phyloP scores from a whole-genome alignment of 1,284 basidiomycete genomes.

The Austroboletus novae-zelandiae region DNA sequence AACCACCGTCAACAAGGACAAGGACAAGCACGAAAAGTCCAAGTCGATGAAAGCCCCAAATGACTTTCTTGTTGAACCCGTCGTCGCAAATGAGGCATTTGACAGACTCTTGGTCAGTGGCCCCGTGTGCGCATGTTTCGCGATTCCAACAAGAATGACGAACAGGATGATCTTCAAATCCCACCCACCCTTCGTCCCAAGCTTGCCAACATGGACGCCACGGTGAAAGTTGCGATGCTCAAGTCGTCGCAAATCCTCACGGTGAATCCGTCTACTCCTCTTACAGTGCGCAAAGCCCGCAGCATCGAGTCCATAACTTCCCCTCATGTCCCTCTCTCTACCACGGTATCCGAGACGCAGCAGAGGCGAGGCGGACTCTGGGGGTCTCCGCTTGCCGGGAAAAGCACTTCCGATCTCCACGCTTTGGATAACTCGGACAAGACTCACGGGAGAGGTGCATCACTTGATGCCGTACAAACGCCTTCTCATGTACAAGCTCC shows the following conservation, averaged over 20 bases:
- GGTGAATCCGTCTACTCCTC: constrained; percentile 38
- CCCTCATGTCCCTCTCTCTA: constrained; percentile 40
- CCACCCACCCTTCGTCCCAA: constrained; percentile 74
- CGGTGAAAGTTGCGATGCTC: constrained; percentile 88
- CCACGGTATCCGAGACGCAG: constrained; percentile 38
- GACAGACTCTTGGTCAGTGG: constrained; percentile 65
- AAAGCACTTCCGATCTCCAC: constrained; percentile 37
- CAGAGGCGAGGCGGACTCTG: constrained; percentile 40
- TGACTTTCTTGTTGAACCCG: constrained; percentile 36
- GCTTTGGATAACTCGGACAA: constrained; percentile 12
- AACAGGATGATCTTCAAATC: constrained; percentile 82
- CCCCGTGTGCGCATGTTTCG: background rate
- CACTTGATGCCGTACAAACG: constrained; percentile 48
- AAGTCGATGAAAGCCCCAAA: constrained; percentile 37
- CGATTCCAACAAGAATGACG: constrained; percentile 1
- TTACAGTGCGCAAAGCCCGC: constrained; percentile 58
- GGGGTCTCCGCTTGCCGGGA: constrained; percentile 43
- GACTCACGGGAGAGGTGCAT: constrained; percentile 51
- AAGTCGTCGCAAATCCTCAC: constrained; percentile 75
- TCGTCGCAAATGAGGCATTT: constrained; percentile 60
- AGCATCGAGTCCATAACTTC: constrained; percentile 69
- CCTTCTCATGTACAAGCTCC: constrained; percentile 51
- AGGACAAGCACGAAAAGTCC: constrained; percentile 38
- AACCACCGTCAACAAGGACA: constrained; percentile 33
- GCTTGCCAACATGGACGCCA: constrained; percentile 71